Conservation (phyloP, 2,329 filamentous ascomycete species). For the Basipetospora sp. region DNA sequence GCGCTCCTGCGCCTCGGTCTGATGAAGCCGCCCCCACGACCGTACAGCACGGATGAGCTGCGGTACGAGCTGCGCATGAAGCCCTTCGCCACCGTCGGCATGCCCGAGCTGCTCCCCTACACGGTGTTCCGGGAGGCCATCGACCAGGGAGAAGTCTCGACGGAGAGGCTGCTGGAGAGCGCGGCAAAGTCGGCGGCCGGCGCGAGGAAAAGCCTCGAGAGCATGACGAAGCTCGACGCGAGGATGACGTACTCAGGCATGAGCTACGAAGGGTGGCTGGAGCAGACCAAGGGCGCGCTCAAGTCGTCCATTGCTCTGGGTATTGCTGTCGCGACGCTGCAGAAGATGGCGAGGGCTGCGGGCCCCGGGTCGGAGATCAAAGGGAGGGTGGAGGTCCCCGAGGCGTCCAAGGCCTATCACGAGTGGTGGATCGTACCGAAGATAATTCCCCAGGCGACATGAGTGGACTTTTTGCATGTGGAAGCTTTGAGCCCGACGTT, state of each 20-base stretch:
- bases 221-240: conserved; percentile 34
- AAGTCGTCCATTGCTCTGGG: conserved; percentile 58
- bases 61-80: conserved; percentile 79
- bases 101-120: conserved; percentile 52
- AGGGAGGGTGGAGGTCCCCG: conserved; percentile 37
- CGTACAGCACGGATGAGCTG: conserved; percentile 52
- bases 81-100: conserved; percentile 55
- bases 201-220: conserved; percentile 42
- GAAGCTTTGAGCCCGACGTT: too few relatives aligned
- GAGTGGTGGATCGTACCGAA: conserved; percentile 51
- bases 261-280: conserved; percentile 47
- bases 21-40: conserved; percentile 35
- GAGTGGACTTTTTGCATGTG: not conserved
- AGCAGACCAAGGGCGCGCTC: conserved; percentile 43
- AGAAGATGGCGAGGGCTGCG: conserved; percentile 35
- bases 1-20: conserved; percentile 44
- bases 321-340: conserved; percentile 46
- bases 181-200: conserved; percentile 31
- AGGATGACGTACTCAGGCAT: conserved; percentile 40
- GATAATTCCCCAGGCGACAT: conserved; percentile 21
- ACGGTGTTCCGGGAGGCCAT: conserved; percentile 41
- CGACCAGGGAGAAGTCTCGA: conserved; percentile 23
- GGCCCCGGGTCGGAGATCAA: conserved; percentile 17
- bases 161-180: conserved; percentile 26
- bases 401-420: conserved; percentile 40